These are phyloP conservation scores for Hypsizygus ulmarius DNA, from an alignment of 1,284 basidiomycete genomes.

Conservation along the genomic window DNA sequence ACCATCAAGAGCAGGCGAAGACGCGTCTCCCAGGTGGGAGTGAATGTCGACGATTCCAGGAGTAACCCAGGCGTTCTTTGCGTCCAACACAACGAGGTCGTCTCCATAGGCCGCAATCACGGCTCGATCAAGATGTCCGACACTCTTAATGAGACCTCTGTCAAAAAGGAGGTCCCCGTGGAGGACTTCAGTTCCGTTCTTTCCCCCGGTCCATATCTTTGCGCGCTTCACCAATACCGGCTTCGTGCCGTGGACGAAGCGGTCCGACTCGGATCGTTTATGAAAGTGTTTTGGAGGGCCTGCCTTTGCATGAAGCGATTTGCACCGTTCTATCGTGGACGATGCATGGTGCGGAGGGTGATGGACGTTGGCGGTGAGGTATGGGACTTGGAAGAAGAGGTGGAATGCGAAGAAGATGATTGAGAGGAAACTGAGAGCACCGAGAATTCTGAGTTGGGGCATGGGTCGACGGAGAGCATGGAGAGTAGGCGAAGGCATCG, in stretches of 20 bases:
- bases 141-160: slow-evolving; percentile 50
- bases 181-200: slow-evolving; percentile 51
- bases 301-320: slow-evolving; percentile 33
- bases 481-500: too few species aligned
- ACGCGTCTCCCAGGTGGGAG: slow-evolving; percentile 61
- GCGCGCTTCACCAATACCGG: slow-evolving; percentile 53
- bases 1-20: slow-evolving; percentile 40
- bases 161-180: slow-evolving; percentile 52
- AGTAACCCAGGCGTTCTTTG: slow-evolving; percentile 50
- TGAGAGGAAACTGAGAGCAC: slow-evolving; percentile 6
- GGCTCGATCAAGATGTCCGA: slow-evolving; percentile 40
- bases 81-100: slow-evolving; percentile 43
- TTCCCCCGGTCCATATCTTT: slow-evolving; percentile 52
- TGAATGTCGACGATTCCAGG: slow-evolving; percentile 72
- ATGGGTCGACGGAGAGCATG: neutral
- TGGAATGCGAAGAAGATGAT: slow-evolving; percentile 9
- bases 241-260: slow-evolving; percentile 62
- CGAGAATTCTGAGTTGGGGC: slow-evolving; percentile 5
- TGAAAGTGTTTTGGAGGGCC: slow-evolving; percentile 47
- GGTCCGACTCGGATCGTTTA: slow-evolving; percentile 55
- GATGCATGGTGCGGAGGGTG: slow-evolving; percentile 21
- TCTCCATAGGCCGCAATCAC: slow-evolving; percentile 26
- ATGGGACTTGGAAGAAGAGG: neutral
- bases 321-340: slow-evolving; percentile 35
- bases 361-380: neutral